Evolutionary conservation across 441 rosid species (phyloP), one percentile per base, ranked within the genome.

Genomic region (Gossypium aridum): DNA sequence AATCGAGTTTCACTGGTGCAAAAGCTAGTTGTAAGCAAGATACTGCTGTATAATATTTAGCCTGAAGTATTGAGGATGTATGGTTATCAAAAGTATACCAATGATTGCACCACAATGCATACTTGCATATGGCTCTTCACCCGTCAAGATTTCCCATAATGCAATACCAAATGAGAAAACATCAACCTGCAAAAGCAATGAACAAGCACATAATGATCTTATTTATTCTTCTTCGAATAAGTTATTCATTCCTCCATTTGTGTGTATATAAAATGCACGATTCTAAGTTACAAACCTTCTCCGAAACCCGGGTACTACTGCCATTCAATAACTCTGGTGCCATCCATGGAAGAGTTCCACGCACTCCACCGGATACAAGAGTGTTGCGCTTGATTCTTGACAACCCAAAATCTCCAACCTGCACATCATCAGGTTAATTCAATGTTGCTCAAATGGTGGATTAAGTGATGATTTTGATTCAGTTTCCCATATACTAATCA

Each of bases 281-380:
- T 22, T 53, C 25, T 53, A 56, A 55, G 13, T 19, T 17, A 16
- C 17, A 67, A 47, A 93, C 98, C 89, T 91, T 91, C 83, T 94
- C 97, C 3, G 97, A 94, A 72, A 92, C 98, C 45, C 88, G 89
- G 74, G 76, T 89, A 74, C 88, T 94, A 81, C 87, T 88, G 20
- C 97, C 98, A 23, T 87, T 91, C 79, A 94, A 80, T 57, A 92
- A 83, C 76, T 94, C 97, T 2, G 98, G 98, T 34, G 97, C 98
- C 97, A 94, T 94, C 98, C 98, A 92, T 9, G 98, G 98, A 67
- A 94, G 96, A 34, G 98, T 94, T 82, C 98, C 98, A 70, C 97
- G 87, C 43, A 94, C 93, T 25, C 97, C 97, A 62, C 97, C 97
- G 1, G 97, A 91, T 19, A 92, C 97, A 0, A 94, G 87, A 4